A percentile compares a stretch with the other conserved stretches of the same genome.
phyloP scores from a whole-genome alignment of 176 grass and related monocot genomes.

The Ensete glaucum region DNA sequence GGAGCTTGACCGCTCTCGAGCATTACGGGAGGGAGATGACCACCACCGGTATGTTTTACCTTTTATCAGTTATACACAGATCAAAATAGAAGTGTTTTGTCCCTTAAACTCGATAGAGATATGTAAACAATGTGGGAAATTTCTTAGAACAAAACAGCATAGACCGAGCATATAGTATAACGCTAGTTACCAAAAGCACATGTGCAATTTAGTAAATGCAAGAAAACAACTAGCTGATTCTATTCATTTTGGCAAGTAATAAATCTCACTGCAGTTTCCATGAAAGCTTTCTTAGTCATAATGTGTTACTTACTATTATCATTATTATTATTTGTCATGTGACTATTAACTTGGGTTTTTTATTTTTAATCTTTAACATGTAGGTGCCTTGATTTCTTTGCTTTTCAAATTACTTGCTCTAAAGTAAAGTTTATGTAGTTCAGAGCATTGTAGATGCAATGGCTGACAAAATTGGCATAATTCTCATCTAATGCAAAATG shows the following conservation, averaged over 20 bases:
- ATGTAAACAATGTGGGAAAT: too few relatives aligned
- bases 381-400: neutral
- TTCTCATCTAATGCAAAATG: neutral
- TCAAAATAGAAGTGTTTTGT: too few relatives aligned
- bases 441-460: neutral
- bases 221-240: neutral
- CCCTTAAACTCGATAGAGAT: too few relatives aligned
- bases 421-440: neutral
- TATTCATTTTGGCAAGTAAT: neutral
- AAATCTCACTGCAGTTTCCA: neutral
- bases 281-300: too few relatives aligned
- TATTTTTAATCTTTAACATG: neutral
- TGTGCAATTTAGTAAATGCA: neutral
- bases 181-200: too few relatives aligned
- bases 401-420: neutral
- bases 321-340: too few relatives aligned
- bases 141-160: too few relatives aligned
- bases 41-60: neutral
- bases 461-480: neutral
- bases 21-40: neutral
- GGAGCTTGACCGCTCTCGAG: neutral
- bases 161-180: too few relatives aligned
- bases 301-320: too few relatives aligned
- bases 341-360: neutral
- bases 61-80: too few relatives aligned